A percentile compares a stretch with the other conserved stretches of the same genome.
These are phyloP conservation scores for Microcos paniculata DNA, from an alignment of 345 rosid species.

Conservation along the genomic window DNA sequence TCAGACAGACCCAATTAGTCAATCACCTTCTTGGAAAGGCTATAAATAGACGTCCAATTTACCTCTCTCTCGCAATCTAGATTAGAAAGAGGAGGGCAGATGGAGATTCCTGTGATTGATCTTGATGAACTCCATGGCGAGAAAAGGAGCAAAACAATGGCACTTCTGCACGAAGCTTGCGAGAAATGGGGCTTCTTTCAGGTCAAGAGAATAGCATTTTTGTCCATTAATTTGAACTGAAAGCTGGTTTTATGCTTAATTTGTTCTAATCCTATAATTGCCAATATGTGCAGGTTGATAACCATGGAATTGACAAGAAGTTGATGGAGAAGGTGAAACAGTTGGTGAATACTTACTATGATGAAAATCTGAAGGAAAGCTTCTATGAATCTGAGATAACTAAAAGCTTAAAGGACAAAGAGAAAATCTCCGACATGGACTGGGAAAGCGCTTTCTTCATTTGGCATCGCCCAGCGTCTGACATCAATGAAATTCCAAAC, in stretches of 20 bases:
- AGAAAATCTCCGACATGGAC: constrained; percentile 45
- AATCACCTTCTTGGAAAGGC: constrained; percentile 8
- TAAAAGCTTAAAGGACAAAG: constrained; percentile 40
- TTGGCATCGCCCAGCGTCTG: constrained; percentile 66
- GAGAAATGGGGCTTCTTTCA: constrained; percentile 85
- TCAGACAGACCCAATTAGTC: neutral
- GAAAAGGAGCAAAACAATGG: constrained; percentile 59
- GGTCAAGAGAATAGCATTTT: constrained; percentile 38
- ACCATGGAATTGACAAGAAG: constrained; percentile 65
- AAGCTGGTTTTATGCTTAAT: neutral
- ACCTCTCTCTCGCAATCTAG: constrained; percentile 24
- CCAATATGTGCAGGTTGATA: constrained; percentile 60
- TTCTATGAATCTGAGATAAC: constrained; percentile 74
- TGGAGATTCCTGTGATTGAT: constrained; percentile 72
- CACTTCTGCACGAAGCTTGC: constrained; percentile 74
- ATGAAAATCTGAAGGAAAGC: constrained; percentile 51
- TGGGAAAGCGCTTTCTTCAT: constrained; percentile 93
- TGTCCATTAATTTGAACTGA: neutral
- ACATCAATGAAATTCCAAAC: constrained; percentile 51
- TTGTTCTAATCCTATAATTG: neutral
- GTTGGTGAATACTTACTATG: constrained; percentile 65
- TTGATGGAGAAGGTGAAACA: constrained; percentile 83
- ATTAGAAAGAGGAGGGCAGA: constrained; percentile 20
- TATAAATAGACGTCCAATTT: constrained; percentile 39
- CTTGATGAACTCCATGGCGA: constrained; percentile 63